Evolutionary conservation across 2,329 filamentous ascomycete genomes (phyloP).

Genomic region (Pseudofabraea citricarpa): DNA sequence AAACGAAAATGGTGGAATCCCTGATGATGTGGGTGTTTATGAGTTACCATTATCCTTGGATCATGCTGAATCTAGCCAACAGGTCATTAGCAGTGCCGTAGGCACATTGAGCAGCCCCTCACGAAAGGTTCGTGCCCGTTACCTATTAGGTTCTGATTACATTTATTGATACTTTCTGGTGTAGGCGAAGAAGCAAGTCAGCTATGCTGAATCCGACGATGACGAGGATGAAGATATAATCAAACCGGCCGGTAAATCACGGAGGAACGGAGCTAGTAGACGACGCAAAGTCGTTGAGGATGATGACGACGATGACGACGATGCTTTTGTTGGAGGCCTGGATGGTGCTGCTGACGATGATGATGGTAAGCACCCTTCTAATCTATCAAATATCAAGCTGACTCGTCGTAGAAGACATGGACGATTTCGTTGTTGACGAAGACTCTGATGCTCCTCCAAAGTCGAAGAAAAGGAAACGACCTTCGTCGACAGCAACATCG

Average conservation of each 20-base stretch:
- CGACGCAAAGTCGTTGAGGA: conserved; percentile 53
- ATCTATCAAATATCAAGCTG: conserved; percentile 9
- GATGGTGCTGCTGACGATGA: conserved; percentile 53
- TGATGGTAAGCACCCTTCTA: conserved; percentile 42
- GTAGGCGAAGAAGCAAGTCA: conserved; percentile 61
- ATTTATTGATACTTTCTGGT: not conserved
- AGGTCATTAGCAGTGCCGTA: conserved; percentile 36
- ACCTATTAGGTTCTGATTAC: not conserved
- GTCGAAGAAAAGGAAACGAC: conserved; percentile 66
- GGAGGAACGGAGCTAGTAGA: conserved; percentile 39
- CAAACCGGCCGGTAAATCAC: conserved; percentile 34
- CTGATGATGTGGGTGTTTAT: conserved; percentile 46
- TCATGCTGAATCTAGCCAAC: conserved; percentile 37
- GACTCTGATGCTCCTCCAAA: conserved; percentile 67
- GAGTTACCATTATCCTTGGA: conserved; percentile 38
- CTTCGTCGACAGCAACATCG: conserved; percentile 40
- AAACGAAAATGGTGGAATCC: conserved; percentile 42
- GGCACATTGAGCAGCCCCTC: conserved; percentile 62
- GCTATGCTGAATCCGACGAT: conserved; percentile 81
- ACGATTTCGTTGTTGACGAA: conserved; percentile 78
- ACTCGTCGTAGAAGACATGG: conserved; percentile 57
- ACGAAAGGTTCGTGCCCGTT: conserved; percentile 59
- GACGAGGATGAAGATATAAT: conserved; percentile 66
- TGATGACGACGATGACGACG: conserved; percentile 64
- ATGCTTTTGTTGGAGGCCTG: conserved; percentile 58